Conservation (phyloP, 2,329 filamentous ascomycete genomes). For the Colletotrichum costaricense region DNA sequence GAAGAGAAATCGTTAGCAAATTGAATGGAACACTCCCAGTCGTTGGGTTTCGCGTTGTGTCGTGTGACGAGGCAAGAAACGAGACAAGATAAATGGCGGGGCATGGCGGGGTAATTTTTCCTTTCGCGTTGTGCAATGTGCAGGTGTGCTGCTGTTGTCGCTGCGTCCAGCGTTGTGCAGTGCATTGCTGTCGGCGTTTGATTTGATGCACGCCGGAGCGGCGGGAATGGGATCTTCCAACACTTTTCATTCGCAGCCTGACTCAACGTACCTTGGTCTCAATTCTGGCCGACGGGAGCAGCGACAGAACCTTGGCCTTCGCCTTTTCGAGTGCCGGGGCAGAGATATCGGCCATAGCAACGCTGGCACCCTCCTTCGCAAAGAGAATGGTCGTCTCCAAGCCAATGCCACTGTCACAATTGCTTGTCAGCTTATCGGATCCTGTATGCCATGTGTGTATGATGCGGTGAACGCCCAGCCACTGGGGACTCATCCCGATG, state of each 20-base stretch:
- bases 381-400: conserved; percentile 94
- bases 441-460: background rate
- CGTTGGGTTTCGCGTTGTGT: background rate
- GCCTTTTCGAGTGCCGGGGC: conserved; percentile 81
- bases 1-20: background rate
- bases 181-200: conserved; percentile 39
- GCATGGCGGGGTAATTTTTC: conserved; percentile 31
- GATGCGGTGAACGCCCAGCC: conserved; percentile 11
- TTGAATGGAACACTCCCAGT: background rate
- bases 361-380: conserved; percentile 85
- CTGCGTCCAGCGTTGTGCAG: too few species aligned
- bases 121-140: background rate
- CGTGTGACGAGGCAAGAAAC: background rate
- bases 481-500: conserved; percentile 2
- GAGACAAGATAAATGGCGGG: background rate
- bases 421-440: conserved; percentile 24
- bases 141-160: background rate
- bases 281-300: conserved; percentile 73
- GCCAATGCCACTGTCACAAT: conserved; percentile 80
- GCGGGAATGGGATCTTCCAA: conserved; percentile 11
- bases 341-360: conserved; percentile 89
- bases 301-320: conserved; percentile 77
- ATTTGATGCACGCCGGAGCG: conserved; percentile 20
- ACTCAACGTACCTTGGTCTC: conserved; percentile 64
- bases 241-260: conserved; percentile 21